phyloP scores from a whole-genome alignment of 768 basidiomycete species.

The Trametes coccinea region DNA sequence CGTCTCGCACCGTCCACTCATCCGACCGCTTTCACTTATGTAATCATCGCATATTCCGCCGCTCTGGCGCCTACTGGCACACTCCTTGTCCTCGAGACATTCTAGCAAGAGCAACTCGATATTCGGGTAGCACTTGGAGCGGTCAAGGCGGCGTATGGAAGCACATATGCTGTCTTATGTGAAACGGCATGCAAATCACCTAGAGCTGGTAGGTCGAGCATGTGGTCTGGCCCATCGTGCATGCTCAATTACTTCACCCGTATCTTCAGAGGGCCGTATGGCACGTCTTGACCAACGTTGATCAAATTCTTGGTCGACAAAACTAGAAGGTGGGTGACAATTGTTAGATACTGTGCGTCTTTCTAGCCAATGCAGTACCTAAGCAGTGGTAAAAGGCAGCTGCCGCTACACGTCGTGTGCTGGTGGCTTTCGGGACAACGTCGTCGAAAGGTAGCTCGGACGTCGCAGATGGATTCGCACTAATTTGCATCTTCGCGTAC shows the following conservation, averaged over 20 bases:
- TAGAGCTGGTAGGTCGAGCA: too few species aligned
- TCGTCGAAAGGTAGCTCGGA: constrained; percentile 59
- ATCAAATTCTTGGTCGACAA: constrained; percentile 76
- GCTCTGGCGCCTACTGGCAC: neutral
- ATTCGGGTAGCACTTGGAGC: too few species aligned
- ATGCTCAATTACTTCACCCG: constrained; percentile 34
- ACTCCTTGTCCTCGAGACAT: neutral
- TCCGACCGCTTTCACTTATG: constrained; percentile 2
- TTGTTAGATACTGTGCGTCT: neutral
- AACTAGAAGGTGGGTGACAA: constrained; percentile 43
- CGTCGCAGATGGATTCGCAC: constrained; percentile 50
- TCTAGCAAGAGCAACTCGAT: too few species aligned
- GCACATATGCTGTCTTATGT: too few species aligned
- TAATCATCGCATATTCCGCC: neutral
- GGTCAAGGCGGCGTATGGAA: too few species aligned
- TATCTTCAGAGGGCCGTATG: constrained; percentile 58
- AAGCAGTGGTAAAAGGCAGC: constrained; percentile 85
- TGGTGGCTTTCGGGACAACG: constrained; percentile 64
- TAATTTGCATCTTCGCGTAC: constrained; percentile 76
- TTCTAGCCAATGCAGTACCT: constrained; percentile 41
- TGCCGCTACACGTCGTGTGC: constrained; percentile 76
- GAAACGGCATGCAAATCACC: too few species aligned
- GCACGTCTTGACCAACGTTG: constrained; percentile 54
- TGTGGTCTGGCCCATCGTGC: neutral
- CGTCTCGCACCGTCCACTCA: neutral